Evolutionary conservation across 805 yeast genomes (phyloP).

Genomic region (Kazachstania kunashirensis): DNA sequence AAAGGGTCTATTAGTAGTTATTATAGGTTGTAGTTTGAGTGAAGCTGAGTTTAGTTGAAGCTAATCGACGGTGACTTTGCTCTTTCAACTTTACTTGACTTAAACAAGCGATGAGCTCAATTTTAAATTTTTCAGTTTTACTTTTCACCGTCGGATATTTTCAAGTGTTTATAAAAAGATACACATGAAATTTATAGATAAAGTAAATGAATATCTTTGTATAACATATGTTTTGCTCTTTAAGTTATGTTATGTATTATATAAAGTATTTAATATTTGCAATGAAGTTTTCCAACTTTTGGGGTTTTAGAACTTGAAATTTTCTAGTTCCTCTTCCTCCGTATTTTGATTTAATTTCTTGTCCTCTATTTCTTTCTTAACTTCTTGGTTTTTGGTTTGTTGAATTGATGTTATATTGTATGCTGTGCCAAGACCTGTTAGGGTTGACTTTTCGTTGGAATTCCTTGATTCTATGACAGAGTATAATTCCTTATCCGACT

Average conservation of each 20-base stretch:
- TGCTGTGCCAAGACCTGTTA: conserved; percentile 2
- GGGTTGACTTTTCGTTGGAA: background rate
- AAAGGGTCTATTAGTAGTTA: background rate
- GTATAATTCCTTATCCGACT: conserved; percentile 11
- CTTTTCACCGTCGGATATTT: too few species aligned
- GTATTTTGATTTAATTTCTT: conserved; percentile 3
- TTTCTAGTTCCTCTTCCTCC: conserved; percentile 11
- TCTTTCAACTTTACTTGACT: too few species aligned
- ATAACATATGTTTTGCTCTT: too few species aligned
- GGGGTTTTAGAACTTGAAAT: conserved; percentile 19
- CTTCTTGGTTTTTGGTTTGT: background rate
- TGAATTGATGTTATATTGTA: background rate
- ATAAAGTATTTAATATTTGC: background rate
- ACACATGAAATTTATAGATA: too few species aligned
- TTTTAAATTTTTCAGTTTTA: too few species aligned
- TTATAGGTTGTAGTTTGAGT: background rate
- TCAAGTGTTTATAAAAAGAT: too few species aligned
- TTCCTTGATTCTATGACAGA: conserved; percentile 13
- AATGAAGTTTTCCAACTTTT: conserved; percentile 1
- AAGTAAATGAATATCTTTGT: too few species aligned
- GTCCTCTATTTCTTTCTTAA: background rate
- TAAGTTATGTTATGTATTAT: too few species aligned
- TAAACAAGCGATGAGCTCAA: too few species aligned
- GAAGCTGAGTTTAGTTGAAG: too few species aligned
- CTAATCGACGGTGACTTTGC: too few species aligned